A percentile compares a stretch with the other conserved stretches of the same genome.
Evolutionary conservation across 176 grass and related monocot species (phyloP).

Genomic region (Poa pratensis): DNA sequence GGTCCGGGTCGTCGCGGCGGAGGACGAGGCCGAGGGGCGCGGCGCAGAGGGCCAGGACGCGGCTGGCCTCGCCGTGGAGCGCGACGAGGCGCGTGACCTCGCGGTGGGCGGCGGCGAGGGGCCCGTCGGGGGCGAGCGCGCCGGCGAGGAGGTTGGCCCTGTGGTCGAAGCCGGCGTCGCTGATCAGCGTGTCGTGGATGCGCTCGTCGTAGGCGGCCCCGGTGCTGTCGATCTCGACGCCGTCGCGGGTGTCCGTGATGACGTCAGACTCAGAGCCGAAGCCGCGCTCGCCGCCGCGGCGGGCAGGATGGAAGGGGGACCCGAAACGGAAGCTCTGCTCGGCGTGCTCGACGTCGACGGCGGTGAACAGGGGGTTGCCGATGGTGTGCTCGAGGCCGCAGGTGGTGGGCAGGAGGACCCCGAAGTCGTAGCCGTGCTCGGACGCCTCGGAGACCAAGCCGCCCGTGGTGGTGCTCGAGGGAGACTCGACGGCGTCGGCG

Average conservation of each 20-base stretch:
- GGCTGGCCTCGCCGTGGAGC: too few species aligned
- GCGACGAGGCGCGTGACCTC: too few species aligned
- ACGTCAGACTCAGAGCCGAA: background rate
- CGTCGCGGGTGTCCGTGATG: too few species aligned
- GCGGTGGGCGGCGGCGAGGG: background rate
- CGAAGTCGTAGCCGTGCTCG: background rate
- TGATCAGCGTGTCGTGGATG: background rate
- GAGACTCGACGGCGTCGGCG: background rate
- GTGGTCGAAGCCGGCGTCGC: background rate
- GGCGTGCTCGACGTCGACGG: background rate
- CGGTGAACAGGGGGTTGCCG: background rate
- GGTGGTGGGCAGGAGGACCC: background rate
- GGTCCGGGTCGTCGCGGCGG: background rate
- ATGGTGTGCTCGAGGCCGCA: background rate
- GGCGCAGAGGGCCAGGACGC: slow-evolving; percentile 21
- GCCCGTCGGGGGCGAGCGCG: background rate
- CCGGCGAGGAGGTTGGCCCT: slow-evolving; percentile 31
- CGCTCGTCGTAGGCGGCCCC: background rate
- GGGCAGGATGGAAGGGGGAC: background rate
- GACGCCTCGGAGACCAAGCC: background rate
- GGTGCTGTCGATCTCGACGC: background rate
- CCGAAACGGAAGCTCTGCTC: background rate
- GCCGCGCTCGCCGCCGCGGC: background rate
- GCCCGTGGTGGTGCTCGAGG: background rate
- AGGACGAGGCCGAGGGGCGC: slow-evolving; percentile 24